Evolutionary conservation across 2,329 filamentous ascomycete genomes (phyloP).

Genomic region (Penicillium sp.): DNA sequence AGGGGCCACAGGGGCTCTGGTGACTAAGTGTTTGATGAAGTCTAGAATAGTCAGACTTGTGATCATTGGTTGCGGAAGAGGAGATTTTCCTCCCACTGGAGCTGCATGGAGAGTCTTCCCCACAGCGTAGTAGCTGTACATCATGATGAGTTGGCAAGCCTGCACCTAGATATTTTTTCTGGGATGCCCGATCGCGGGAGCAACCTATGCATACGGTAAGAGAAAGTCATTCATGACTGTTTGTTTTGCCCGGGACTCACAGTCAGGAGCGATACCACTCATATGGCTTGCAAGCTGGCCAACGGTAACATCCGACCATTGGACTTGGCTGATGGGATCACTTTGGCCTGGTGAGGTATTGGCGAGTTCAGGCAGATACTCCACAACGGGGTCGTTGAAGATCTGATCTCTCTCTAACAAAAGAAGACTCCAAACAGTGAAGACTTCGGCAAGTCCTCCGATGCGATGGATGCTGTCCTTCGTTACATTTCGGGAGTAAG

Average conservation of each 20-base stretch:
- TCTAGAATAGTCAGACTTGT: constrained; percentile 6
- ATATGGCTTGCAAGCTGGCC: constrained; percentile 28
- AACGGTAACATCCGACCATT: constrained; percentile 25
- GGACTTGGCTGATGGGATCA: not conserved
- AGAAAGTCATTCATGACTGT: not conserved
- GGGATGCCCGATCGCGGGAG: not conserved
- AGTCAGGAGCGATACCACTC: constrained; percentile 20
- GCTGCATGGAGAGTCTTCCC: constrained; percentile 5
- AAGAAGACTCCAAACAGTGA: constrained; percentile 41
- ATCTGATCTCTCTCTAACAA: constrained; percentile 35
- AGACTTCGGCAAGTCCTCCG: constrained; percentile 43
- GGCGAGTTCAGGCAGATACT: constrained; percentile 42
- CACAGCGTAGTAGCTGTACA: constrained; percentile 6
- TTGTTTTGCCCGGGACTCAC: constrained; percentile 10
- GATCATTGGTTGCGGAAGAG: not conserved
- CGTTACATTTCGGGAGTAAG: constrained; percentile 8
- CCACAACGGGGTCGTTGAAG: constrained; percentile 44
- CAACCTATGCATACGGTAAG: constrained; percentile 4
- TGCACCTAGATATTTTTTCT: not conserved
- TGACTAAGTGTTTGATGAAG: constrained; percentile 32
- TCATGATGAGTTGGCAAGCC: constrained; percentile 3
- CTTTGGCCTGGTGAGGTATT: not conserved
- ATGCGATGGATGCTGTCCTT: constrained; percentile 29
- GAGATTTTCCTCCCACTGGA: constrained; percentile 3
- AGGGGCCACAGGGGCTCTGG: constrained; percentile 32